Conservation (phyloP, 2,329 filamentous ascomycete species). For the Trichoderma hamatum region DNA sequence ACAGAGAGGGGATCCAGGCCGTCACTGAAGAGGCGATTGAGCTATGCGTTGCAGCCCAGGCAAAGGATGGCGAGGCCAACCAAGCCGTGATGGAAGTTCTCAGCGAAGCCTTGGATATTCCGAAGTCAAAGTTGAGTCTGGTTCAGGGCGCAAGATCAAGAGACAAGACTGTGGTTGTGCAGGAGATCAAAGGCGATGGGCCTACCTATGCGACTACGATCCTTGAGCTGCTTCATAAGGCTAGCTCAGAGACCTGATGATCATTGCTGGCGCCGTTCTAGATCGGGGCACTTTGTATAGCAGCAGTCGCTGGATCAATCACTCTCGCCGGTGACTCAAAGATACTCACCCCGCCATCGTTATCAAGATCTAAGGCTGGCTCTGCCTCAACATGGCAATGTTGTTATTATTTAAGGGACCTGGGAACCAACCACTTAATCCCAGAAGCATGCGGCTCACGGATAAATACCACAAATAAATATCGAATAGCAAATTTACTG, state of each 20-base stretch:
- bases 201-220: conserved; percentile 35
- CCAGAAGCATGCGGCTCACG: too few relatives aligned
- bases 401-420: conserved; percentile 6
- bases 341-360: conserved; percentile 16
- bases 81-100: conserved; percentile 65
- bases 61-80: conserved; percentile 70
- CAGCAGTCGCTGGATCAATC: neutral
- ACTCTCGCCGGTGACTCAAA: conserved; percentile 27
- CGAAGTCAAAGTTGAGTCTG: conserved; percentile 66
- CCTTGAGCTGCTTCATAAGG: conserved; percentile 36
- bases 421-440: neutral
- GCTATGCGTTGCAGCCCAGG: conserved; percentile 66
- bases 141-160: conserved; percentile 65
- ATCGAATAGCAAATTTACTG: neutral
- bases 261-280: neutral
- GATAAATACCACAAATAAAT: neutral
- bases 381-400: neutral
- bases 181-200: conserved; percentile 40
- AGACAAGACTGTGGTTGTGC: conserved; percentile 62
- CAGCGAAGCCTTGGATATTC: conserved; percentile 60
- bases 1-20: conserved; percentile 61
- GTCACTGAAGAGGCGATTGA: conserved; percentile 62
- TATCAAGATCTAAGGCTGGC: neutral
- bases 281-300: neutral
- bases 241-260: conserved; percentile 28